Evolutionary conservation across 2,329 filamentous ascomycete genomes (phyloP), one percentile per base, ranked within the genome.

Genomic region (Pestalotiopsis sp.): DNA sequence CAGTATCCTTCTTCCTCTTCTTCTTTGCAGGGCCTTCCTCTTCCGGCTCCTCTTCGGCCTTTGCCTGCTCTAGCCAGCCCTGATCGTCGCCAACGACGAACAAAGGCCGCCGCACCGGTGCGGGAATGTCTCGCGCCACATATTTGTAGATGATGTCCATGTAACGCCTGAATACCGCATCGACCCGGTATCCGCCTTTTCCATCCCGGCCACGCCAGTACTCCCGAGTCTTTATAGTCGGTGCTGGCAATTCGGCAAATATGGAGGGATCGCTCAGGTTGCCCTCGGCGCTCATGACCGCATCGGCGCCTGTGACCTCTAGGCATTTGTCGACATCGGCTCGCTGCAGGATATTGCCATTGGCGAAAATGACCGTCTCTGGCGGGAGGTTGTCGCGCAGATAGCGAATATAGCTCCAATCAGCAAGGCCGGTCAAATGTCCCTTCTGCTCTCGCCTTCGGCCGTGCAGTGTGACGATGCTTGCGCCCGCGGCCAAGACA

Each of bases 281-380:
- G 0, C 94, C 96, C 80, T 99, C 96, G 4, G 96, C 96, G 72
- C 92, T 95, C 96, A 99, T 98, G 64, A 99, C 89, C 20, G 88
- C 96, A 78, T 99, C 96, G 1, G 91, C 95, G 1, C 94, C 94
- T 0, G 96, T 99, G 4, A 86, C 93, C 63, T 89, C 87, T 22
- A 99, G 82, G 75, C 95, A 98, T 22, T 82, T 82, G 64, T 91
- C 87, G 11, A 99, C 83, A 77, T 99, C 95, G 0, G 85, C 90
- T 68, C 91, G 86, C 77, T 93, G 91, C 68, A 99, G 82, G 44
- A 98, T 91, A 76, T 99, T 99, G 13, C 96, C 96, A 78, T 99
- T 99, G 3, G 96, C 96, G 77, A 99, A 98, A 2, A 99, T 88
- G 26, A 99, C 96, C 7, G 94, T 97, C 61, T 98, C 94, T 1